Evolutionary conservation across 176 grass and related monocot genomes (phyloP), one percentile per base, ranked within the genome.

Genomic region (Zoysia japonica): DNA sequence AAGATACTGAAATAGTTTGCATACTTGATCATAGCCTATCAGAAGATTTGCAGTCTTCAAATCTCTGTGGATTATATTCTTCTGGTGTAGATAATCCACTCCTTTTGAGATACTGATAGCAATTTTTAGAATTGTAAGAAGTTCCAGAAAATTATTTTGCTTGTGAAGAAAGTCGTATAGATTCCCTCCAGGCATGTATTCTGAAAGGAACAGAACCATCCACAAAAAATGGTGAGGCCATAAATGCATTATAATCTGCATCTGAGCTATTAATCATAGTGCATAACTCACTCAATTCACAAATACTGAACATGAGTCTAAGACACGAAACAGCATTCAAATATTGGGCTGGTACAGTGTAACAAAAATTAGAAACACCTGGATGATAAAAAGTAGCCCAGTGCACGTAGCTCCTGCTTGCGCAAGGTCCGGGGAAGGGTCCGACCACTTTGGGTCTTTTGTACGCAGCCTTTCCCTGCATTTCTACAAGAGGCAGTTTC

Each of bases 61-160:
- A 80, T 97, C 94, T 85, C 94, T 93, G 75, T 97, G 94, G 11
- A 97, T 92, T 57, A 97, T 97, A 78, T 87, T 90, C 17, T 94
- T 89, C 74, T 72, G 78, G 71, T 97, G 94, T 53, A 97, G 86
- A 81, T 94, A 97, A 72, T 84, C 80, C 94, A 97, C 94, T 70
- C 94, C 94, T 80, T 88, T 97, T 17, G 86, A 86, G 57, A 97
- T 74, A 77, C 89, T 82, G 61, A 92, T 86, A 56, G 91, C 80
- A 74, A 94, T 78, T 84, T 76, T 83, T 82, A 97, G 60, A 81
- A 97, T 77, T 47, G 71, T 68, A 44, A 68, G 28, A 71, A 92
- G 73, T 38, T 90, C 83, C 84, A 97, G 88, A 78, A 68, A 57
- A 19, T 85, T 88, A 11, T 85, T 82, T 67, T 88, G 11, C 87